These are phyloP conservation scores for Dactylellina sp. DNA, from an alignment of 2,329 filamentous ascomycete species.

Conservation along the genomic window DNA sequence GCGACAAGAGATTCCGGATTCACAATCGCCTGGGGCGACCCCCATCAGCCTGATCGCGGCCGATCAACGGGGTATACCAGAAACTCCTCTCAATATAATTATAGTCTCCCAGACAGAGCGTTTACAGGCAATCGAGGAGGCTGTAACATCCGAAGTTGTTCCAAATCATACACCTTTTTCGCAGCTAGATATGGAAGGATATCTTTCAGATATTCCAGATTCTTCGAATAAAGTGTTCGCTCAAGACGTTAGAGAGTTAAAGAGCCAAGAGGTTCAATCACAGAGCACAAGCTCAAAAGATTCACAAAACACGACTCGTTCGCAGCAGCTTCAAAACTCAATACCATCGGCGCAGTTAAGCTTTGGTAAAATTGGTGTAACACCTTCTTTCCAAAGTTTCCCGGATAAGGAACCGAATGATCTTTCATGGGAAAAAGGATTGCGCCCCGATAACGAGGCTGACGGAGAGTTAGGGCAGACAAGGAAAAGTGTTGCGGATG, in stretches of 20 bases:
- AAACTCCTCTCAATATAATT: constrained; percentile 29
- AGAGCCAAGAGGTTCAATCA: constrained; percentile 29
- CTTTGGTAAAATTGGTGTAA: constrained; percentile 44
- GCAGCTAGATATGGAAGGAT: not conserved
- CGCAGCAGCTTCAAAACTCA: constrained; percentile 24
- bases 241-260: constrained; percentile 47
- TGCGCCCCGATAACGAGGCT: constrained; percentile 5
- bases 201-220: constrained; percentile 39
- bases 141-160: not conserved
- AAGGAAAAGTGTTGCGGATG: constrained; percentile 47
- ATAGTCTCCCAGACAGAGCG: not conserved
- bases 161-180: not conserved
- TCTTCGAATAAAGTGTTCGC: constrained; percentile 45
- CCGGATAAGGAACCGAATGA: not conserved
- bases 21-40: constrained; percentile 35
- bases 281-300: constrained; percentile 36
- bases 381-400: constrained; percentile 41
- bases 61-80: constrained; percentile 28
- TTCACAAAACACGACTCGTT: constrained; percentile 29
- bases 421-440: not conserved
- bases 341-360: constrained; percentile 48
- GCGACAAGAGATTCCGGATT: constrained; percentile 40
- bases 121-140: constrained; percentile 7
- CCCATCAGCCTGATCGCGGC: constrained; percentile 14
- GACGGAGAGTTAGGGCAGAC: constrained; percentile 6